Evolutionary conservation across 1,284 basidiomycete species (phyloP), one percentile per base, ranked within the genome.

Genomic region (Tausonia pullulans): DNA sequence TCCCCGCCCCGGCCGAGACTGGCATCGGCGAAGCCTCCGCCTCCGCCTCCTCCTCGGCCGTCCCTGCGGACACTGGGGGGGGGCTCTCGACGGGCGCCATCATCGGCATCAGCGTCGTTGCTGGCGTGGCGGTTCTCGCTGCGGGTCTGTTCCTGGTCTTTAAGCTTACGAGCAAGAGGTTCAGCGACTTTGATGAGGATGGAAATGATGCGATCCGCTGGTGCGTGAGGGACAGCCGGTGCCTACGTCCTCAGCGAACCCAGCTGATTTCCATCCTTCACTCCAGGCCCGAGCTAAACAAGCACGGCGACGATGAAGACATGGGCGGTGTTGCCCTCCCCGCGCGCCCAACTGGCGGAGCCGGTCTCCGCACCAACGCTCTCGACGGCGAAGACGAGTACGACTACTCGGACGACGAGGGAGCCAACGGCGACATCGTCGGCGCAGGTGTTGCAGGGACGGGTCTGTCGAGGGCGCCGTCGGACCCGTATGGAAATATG

Each of bases 381-480:
- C 60, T 65, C 27, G 64, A 65, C 43, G 64, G 64, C 27, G 64
- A 65, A 53, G 64, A 65, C 55, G 64, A 65, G 27, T 60, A 60
- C 27, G 64, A 65, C 46, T 60, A 65, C 55, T 61, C 60, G 0
- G 64, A 65, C 50, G 64, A 61, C 60, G 64, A 53, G 2, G 45
- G 27, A 27, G 27, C 27, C 27, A 27, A 27, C 27, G 27, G 27
- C 27, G 27, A 27, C 27, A 27, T 27, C 27, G 27, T 27, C 27
- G 27, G 27, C 27, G 27, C 27, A 27, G 27, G 27, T 27, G 27
- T 27, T 27, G 27, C 27, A 27, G 27, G 27, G 27, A 27, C 27
- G 27, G 27, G 27, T 27, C 27, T 27, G 27, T 27, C 27, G 27
- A 27, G 27, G 27, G 27, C 27, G 27, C 27, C 27, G 27, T 27